phyloP scores from a whole-genome alignment of 768 basidiomycete species.

The Pleurotus ostreatus region DNA sequence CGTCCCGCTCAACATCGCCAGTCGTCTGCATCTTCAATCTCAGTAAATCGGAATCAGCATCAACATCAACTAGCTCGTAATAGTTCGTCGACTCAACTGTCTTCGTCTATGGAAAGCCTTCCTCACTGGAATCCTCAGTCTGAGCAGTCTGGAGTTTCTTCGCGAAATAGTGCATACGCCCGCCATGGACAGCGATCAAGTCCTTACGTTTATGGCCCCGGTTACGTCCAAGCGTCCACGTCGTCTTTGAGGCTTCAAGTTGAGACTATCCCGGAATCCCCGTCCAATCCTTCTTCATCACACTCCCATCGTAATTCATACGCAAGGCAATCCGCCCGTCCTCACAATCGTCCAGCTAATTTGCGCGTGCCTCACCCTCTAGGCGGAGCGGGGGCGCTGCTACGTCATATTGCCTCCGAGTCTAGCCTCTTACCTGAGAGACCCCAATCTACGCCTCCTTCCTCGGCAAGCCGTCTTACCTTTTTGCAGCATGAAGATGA shows the following conservation, averaged over 20 bases:
- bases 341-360: slow-evolving; percentile 17
- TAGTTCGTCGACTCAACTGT: not conserved
- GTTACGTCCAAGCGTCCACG: not conserved
- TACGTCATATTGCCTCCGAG: slow-evolving; percentile 69
- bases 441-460: slow-evolving; percentile 24
- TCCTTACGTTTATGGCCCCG: slow-evolving; percentile 1
- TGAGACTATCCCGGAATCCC: slow-evolving; percentile 22
- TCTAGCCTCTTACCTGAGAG: slow-evolving; percentile 11
- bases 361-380: slow-evolving; percentile 25
- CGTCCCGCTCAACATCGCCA: slow-evolving; percentile 11
- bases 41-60: slow-evolving; percentile 2
- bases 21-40: slow-evolving; percentile 8
- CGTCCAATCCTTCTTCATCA: slow-evolving; percentile 21
- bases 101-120: slow-evolving; percentile 5
- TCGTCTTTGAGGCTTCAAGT: slow-evolving; percentile 2
- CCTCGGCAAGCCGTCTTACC: slow-evolving; percentile 22
- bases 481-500: slow-evolving; percentile 5
- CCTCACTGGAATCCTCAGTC: not conserved
- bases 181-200: not conserved
- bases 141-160: not conserved
- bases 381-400: slow-evolving; percentile 56
- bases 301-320: slow-evolving; percentile 11
- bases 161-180: not conserved
- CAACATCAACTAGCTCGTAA: slow-evolving; percentile 8
- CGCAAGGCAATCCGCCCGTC: slow-evolving; percentile 19